phyloP scores from a whole-genome alignment of 202 grass and related monocot genomes.

The Setaria italica region DNA sequence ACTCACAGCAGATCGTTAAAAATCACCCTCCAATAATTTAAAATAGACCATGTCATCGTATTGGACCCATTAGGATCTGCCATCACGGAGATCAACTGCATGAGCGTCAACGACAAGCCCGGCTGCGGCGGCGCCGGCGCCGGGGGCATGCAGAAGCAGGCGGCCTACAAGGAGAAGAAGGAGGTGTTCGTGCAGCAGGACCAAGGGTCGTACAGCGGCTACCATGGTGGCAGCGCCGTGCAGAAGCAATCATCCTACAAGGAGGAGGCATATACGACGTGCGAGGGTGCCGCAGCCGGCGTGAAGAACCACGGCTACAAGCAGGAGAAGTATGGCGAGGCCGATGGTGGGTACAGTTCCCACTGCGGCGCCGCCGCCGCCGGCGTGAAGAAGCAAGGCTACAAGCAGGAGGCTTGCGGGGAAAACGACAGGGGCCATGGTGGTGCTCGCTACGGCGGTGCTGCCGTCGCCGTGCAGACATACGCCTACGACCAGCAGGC shows the following conservation, averaged over 20 bases:
- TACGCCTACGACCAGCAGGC: constrained; percentile 22
- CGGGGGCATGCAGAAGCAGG: background rate
- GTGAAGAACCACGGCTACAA: background rate
- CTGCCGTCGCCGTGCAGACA: background rate
- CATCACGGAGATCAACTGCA: constrained; percentile 38
- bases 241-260: background rate
- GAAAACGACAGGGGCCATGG: background rate
- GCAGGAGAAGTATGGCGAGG: background rate
- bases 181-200: constrained; percentile 4
- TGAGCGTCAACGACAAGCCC: constrained; percentile 42
- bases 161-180: background rate
- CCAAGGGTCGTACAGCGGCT: background rate
- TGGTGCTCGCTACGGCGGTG: background rate
- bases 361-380: background rate
- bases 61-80: too few species aligned
- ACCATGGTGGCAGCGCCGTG: background rate
- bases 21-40: too few species aligned
- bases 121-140: background rate
- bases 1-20: too few species aligned
- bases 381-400: background rate
- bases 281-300: background rate
- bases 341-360: background rate
- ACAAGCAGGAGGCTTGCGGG: background rate
- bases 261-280: background rate
- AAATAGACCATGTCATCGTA: too few species aligned